Percentiles rank a stretch among this genome's conserved stretches.
These are phyloP conservation scores for Diophrys appendiculata DNA, from an alignment of 73 alveolate genomes.

Conservation along the genomic window DNA sequence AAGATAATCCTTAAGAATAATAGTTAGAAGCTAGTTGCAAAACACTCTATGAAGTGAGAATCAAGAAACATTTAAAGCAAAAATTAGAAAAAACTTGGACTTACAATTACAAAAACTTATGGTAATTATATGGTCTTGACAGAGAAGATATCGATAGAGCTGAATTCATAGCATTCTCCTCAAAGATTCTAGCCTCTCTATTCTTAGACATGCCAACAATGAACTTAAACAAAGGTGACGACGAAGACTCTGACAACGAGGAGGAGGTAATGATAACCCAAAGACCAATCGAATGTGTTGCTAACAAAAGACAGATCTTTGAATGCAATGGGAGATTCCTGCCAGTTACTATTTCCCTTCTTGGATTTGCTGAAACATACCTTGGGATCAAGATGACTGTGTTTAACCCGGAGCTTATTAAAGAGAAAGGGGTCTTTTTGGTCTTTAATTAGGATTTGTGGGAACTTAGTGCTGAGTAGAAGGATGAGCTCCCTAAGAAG, in stretches of 20 bases:
- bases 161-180: background rate
- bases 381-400: slow-evolving; percentile 1
- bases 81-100: background rate
- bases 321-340: background rate
- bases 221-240: slow-evolving; percentile 5
- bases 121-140: too few relatives aligned
- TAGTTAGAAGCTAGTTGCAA: background rate
- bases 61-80: background rate
- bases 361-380: slow-evolving; percentile 1
- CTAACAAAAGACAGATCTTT: background rate
- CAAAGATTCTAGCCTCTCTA: background rate
- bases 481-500: background rate
- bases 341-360: background rate
- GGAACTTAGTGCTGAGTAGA: slow-evolving; percentile 4
- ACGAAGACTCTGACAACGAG: slow-evolving; percentile 7
- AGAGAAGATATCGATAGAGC: slow-evolving; percentile 1
- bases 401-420: background rate
- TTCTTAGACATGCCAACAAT: slow-evolving; percentile 7
- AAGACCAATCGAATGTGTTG: slow-evolving; percentile 1
- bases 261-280: slow-evolving; percentile 10
- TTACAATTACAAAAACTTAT: too few relatives aligned
- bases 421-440: slow-evolving; percentile 4
- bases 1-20: background rate
- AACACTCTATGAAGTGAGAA: background rate
- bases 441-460: background rate